Conservation (phyloP, 306 rosid species). For the Potentilla sterilis region DNA sequence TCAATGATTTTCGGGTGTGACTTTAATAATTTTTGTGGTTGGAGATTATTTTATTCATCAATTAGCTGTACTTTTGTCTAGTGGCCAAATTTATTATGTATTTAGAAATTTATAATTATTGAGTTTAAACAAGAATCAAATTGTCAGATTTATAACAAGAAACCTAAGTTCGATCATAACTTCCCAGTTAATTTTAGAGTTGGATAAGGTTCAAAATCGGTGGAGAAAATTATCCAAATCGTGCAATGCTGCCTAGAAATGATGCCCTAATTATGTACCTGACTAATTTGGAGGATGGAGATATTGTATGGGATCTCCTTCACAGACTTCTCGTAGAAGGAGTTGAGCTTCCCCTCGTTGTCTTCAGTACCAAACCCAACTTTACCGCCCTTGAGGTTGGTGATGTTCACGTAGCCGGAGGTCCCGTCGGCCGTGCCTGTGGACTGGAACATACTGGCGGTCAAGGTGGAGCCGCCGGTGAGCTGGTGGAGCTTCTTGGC, state of each 20-base stretch:
- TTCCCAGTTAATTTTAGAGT: background rate
- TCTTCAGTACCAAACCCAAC: conserved; percentile 77
- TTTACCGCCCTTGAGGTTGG: conserved; percentile 69
- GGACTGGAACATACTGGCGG: conserved; percentile 75
- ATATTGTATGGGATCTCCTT: conserved; percentile 66
- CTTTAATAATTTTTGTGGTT: background rate
- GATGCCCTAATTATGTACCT: conserved; percentile 26
- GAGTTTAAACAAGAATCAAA: conserved; percentile 4
- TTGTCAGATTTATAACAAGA: background rate
- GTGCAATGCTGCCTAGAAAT: background rate
- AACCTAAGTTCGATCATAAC: background rate
- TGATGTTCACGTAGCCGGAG: conserved; percentile 82
- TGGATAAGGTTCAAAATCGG: background rate
- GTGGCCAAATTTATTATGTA: background rate
- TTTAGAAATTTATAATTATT: background rate
- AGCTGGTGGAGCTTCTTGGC: conserved; percentile 86
- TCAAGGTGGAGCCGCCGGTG: conserved; percentile 60
- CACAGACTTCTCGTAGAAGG: conserved; percentile 66
- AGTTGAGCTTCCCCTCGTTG: conserved; percentile 49
- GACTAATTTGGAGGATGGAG: conserved; percentile 74
- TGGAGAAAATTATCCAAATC: background rate
- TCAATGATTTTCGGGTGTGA: background rate
- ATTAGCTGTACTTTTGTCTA: conserved; percentile 2
- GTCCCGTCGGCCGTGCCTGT: conserved; percentile 73
- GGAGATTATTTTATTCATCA: background rate